Base-by-base conservation (phyloP, 2,329 filamentous ascomycete genomes). In the Claviceps sp. region DNA sequence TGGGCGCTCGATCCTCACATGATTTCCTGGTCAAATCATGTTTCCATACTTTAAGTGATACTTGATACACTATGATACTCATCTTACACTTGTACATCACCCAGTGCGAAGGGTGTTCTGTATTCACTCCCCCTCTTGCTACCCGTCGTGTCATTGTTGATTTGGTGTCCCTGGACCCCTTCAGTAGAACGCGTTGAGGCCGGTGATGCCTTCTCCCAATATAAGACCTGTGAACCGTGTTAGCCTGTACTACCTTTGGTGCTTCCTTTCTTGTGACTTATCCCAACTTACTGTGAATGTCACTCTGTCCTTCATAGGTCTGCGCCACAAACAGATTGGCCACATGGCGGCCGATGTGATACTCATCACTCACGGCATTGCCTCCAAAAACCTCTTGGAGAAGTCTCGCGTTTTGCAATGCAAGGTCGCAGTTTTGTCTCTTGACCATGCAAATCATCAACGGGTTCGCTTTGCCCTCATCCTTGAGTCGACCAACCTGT, bases 401-500 rank as follows among this genome's bases (percentile, higher is more conserved):
- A 64, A 77, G 73, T 58, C 93, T 78, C 20, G 89, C 82, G 58
- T 91, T 89, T 34, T 79, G 72, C 61, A 98, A 72, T 16, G 93
- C 93, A 50, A 84, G 76, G 69, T 98, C 93, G 68, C 93, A 98
- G 70, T 98, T 98, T 72, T 97, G 90, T 59, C 93, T 78, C 78
- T 98, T 98, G 65, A 97, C 83, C 87, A 98, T 79, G 66, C 79
- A 83, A 62, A 98, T 95, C 91, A 97, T 97, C 73, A 98, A 93
- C 6, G 93, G 90, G 2, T 85, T 83, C 24, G 79, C 82, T 68
- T 89, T 87, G 57, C 90, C 90, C 65, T 88, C 82, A 61, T 97
- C 91, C 77, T 96, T 97, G 53, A 97, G 79, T 55, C 91, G 77
- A 50, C 89, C 90, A 38, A 97, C 91, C 69, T 98, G 93, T 53